A percentile compares a stretch with the other conserved stretches of the same genome.
Conservation (phyloP, 352 stramenopile species). For the Pythium rishiriense region DNA sequence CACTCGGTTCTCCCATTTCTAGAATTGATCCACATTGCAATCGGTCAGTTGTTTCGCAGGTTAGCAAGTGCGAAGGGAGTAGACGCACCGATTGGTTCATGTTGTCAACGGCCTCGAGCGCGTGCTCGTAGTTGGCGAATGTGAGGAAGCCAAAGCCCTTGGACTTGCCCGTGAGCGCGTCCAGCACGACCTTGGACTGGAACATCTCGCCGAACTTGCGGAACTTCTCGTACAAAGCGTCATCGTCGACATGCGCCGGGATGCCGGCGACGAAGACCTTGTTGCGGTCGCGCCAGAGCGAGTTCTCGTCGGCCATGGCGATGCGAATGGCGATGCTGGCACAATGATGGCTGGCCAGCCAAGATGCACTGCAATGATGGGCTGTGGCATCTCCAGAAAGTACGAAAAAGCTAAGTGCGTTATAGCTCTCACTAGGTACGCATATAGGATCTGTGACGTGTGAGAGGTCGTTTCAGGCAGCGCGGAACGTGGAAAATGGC, state of each 20-base stretch:
- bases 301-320: constrained; percentile 53
- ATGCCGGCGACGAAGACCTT: constrained; percentile 86
- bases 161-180: constrained; percentile 65
- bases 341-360: background rate
- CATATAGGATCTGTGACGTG: background rate
- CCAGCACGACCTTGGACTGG: constrained; percentile 83
- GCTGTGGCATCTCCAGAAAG: background rate
- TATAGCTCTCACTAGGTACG: background rate
- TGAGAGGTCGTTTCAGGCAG: background rate
- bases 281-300: constrained; percentile 84
- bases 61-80: background rate
- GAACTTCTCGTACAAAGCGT: constrained; percentile 74
- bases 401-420: background rate
- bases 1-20: constrained; percentile 83
- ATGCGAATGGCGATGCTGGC: background rate
- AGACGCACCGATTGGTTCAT: constrained; percentile 61
- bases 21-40: too few relatives aligned
- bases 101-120: constrained; percentile 73
- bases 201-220: constrained; percentile 79
- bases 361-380: background rate
- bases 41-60: too few relatives aligned
- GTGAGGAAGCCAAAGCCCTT: constrained; percentile 85
- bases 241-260: constrained; percentile 59
- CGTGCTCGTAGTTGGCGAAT: constrained; percentile 77
- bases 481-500: background rate